Conservation (phyloP, 1,284 basidiomycete genomes). For the Psilocybe mexicana region DNA sequence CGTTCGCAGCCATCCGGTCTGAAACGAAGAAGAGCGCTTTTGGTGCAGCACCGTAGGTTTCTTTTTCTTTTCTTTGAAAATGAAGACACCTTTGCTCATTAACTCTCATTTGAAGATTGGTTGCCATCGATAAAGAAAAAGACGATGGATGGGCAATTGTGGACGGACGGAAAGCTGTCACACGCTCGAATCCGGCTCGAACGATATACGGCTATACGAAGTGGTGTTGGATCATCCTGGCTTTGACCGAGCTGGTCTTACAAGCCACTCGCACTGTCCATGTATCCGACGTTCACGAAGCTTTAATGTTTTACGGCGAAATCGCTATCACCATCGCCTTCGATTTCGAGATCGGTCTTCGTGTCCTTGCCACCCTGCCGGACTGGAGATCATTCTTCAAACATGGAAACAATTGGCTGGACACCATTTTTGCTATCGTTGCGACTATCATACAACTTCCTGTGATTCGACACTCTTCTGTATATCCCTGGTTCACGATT, state of each 20-base stretch:
- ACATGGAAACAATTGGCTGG: slow-evolving; percentile 74
- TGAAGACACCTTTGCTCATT: slow-evolving; percentile 8
- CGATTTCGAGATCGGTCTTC: slow-evolving; percentile 85
- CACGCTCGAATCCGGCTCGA: slow-evolving; percentile 49
- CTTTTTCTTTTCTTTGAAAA: not conserved
- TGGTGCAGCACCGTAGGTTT: slow-evolving; percentile 67
- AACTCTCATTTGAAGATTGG: slow-evolving; percentile 36
- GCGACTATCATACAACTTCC: slow-evolving; percentile 89
- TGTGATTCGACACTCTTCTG: slow-evolving; percentile 58
- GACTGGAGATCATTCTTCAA: slow-evolving; percentile 83
- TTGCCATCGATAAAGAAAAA: slow-evolving; percentile 49
- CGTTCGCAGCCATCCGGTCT: slow-evolving; percentile 87
- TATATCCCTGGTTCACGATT: slow-evolving; percentile 91
- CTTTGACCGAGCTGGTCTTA: slow-evolving; percentile 70
- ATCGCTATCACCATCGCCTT: slow-evolving; percentile 84
- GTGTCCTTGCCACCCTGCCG: slow-evolving; percentile 74
- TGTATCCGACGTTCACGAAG: slow-evolving; percentile 46
- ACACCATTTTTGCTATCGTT: slow-evolving; percentile 79
- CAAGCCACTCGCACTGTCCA: slow-evolving; percentile 77
- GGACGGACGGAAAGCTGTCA: slow-evolving; percentile 43
- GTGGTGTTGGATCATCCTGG: slow-evolving; percentile 80
- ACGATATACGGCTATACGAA: slow-evolving; percentile 61
- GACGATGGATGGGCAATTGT: slow-evolving; percentile 61
- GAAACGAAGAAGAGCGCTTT: slow-evolving; percentile 94
- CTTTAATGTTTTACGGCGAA: slow-evolving; percentile 68